Conservation (phyloP, 805 yeast genomes). For the Pichia ethanolica region DNA sequence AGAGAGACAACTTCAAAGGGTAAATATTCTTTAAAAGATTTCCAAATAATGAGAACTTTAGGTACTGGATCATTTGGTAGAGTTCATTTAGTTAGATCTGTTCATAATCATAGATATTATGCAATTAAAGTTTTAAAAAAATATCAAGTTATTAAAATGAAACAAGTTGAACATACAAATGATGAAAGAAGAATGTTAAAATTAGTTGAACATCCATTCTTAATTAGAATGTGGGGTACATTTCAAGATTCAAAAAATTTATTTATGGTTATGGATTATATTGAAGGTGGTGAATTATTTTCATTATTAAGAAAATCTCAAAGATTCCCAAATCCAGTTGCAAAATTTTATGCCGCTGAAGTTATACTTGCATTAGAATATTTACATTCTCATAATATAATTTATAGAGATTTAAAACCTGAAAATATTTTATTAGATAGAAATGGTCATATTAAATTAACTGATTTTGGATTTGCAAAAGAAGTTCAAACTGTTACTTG, state of each 20-base stretch:
- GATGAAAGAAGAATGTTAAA: constrained; percentile 55
- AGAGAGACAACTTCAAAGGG: constrained; percentile 43
- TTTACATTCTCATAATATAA: constrained; percentile 50
- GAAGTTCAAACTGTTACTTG: constrained; percentile 53
- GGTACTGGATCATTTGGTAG: constrained; percentile 60
- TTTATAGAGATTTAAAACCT: constrained; percentile 55
- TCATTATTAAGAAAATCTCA: constrained; percentile 49
- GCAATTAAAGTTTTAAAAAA: constrained; percentile 55
- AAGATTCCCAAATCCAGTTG: constrained; percentile 55
- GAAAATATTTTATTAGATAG: constrained; percentile 52
- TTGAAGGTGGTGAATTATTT: constrained; percentile 58
- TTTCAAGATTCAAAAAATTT: constrained; percentile 50
- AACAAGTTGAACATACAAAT: constrained; percentile 58
- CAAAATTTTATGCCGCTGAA: constrained; percentile 58
- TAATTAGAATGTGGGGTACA: constrained; percentile 63
- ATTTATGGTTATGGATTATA: constrained; percentile 59
- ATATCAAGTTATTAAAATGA: constrained; percentile 51
- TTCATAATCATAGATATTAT: constrained; percentile 52
- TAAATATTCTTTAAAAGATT: constrained; percentile 48
- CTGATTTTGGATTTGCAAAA: constrained; percentile 59
- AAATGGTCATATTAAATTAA: constrained; percentile 53
- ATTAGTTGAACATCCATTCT: constrained; percentile 51
- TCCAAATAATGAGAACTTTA: constrained; percentile 47
- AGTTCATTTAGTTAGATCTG: constrained; percentile 50
- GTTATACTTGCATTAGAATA: constrained; percentile 52